Percentiles rank a stretch among this genome's conserved stretches.
phyloP scores from a whole-genome alignment of 768 basidiomycete species.

The Amanita rimosa region DNA sequence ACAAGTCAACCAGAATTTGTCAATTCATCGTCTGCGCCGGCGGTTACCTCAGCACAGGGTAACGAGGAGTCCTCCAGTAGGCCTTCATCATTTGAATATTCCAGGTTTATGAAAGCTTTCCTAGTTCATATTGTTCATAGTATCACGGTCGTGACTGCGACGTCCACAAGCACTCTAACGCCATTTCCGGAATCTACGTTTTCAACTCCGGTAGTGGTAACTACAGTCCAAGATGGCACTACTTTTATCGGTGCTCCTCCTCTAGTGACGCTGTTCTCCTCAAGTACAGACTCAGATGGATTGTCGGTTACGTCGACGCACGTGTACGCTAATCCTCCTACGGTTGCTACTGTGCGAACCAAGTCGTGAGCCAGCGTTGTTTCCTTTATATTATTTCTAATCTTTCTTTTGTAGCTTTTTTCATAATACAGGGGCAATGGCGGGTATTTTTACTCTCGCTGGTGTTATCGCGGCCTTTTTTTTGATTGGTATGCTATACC shows the following conservation, averaged over 20 bases:
- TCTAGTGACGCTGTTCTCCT: conserved; percentile 32
- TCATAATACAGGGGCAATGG: conserved; percentile 54
- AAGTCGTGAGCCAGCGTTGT: conserved; percentile 7
- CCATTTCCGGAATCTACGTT: conserved; percentile 32
- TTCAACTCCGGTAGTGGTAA: conserved; percentile 28
- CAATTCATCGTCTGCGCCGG: not conserved
- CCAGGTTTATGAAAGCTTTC: not conserved
- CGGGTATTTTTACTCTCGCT: conserved; percentile 62
- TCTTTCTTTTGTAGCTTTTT: conserved; percentile 37
- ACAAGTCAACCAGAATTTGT: not conserved
- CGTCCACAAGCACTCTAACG: conserved; percentile 28
- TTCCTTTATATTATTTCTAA: conserved; percentile 3
- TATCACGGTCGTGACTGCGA: conserved; percentile 14
- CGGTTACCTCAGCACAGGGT: not conserved
- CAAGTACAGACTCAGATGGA: conserved; percentile 35
- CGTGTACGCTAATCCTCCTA: conserved; percentile 37
- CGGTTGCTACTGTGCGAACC: conserved; percentile 13
- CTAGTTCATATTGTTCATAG: conserved; percentile 11
- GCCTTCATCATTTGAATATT: not conserved
- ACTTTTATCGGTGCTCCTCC: conserved; percentile 22
- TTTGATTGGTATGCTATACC: conserved; percentile 30
- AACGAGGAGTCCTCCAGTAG: not conserved
- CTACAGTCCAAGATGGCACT: conserved; percentile 23
- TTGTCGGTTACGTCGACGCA: conserved; percentile 36
- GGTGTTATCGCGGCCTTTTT: conserved; percentile 43